Conservation (phyloP, 495 filamentous ascomycete genomes). For the Neurospora africana region DNA sequence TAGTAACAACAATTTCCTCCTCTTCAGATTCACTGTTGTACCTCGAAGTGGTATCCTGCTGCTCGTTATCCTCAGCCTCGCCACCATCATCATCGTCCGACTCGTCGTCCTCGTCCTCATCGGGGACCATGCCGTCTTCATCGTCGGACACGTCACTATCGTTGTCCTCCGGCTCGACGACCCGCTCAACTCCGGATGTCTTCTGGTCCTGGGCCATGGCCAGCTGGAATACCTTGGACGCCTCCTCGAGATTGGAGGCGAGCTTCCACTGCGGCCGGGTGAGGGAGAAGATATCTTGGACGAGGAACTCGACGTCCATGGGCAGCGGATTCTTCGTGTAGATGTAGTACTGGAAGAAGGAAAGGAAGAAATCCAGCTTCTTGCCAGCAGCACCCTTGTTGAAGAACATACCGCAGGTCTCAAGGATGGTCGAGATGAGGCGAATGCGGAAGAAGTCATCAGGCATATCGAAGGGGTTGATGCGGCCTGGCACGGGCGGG, state of each 20-base stretch:
- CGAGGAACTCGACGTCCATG: conserved; percentile 95
- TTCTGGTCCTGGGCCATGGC: conserved; percentile 85
- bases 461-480: conserved; percentile 68
- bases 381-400: conserved; percentile 88
- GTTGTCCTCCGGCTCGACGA: conserved; percentile 57
- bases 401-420: conserved; percentile 94
- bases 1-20: conserved; percentile 81
- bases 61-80: conserved; percentile 38
- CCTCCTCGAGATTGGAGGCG: conserved; percentile 68
- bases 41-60: conserved; percentile 28
- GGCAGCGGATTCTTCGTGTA: conserved; percentile 84
- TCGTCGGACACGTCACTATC: conserved; percentile 56
- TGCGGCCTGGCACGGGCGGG: conserved; percentile 63
- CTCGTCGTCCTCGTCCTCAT: conserved; percentile 33
- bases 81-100: conserved; percentile 36
- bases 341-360: conserved; percentile 96
- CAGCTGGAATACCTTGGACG: conserved; percentile 72
- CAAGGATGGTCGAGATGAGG: conserved; percentile 76
- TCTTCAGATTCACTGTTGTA: conserved; percentile 56
- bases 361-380: conserved; percentile 96
- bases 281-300: conserved; percentile 80
- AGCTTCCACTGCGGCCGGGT: conserved; percentile 89
- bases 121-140: conserved; percentile 40
- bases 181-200: conserved; percentile 56
- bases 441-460: conserved; percentile 96